These are phyloP conservation scores for Haberlea rhodopensis DNA, from an alignment of 257 asterid species.

Conservation along the genomic window DNA sequence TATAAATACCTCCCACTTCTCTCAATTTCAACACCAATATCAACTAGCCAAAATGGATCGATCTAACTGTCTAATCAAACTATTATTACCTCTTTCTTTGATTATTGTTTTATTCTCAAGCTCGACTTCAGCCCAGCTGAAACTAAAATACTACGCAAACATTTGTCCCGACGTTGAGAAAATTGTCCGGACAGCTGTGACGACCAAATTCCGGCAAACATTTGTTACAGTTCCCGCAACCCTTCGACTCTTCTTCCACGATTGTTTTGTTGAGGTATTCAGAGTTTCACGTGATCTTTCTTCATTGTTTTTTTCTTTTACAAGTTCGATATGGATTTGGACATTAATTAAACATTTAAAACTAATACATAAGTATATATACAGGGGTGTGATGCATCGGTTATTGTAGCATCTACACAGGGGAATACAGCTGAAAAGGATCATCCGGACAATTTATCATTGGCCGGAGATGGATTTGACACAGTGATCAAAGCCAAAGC, in stretches of 20 bases:
- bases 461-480: slow-evolving; percentile 97
- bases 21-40: not conserved
- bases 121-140: slow-evolving; percentile 37
- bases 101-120: slow-evolving; percentile 18
- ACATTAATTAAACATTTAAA: not conserved
- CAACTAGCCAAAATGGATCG: not conserved
- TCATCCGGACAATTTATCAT: slow-evolving; percentile 70
- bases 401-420: slow-evolving; percentile 55
- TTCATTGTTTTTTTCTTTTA: too few relatives aligned
- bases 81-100: too few relatives aligned
- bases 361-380: not conserved
- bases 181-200: slow-evolving; percentile 38
- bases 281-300: too few relatives aligned
- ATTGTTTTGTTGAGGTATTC: slow-evolving; percentile 43
- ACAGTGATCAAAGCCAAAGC: slow-evolving; percentile 78
- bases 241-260: slow-evolving; percentile 53
- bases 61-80: not conserved
- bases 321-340: too few relatives aligned
- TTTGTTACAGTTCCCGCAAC: slow-evolving; percentile 43
- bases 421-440: slow-evolving; percentile 78
- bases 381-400: slow-evolving; percentile 91
- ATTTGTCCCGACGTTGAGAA: slow-evolving; percentile 44
- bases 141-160: slow-evolving; percentile 35
- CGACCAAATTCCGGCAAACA: slow-evolving; percentile 38
- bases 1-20: too few relatives aligned